A percentile compares a stretch with the other conserved stretches of the same genome.
Evolutionary conservation across 192 early-diverging fungal species (phyloP).

Genomic region (Coemansia sp.): DNA sequence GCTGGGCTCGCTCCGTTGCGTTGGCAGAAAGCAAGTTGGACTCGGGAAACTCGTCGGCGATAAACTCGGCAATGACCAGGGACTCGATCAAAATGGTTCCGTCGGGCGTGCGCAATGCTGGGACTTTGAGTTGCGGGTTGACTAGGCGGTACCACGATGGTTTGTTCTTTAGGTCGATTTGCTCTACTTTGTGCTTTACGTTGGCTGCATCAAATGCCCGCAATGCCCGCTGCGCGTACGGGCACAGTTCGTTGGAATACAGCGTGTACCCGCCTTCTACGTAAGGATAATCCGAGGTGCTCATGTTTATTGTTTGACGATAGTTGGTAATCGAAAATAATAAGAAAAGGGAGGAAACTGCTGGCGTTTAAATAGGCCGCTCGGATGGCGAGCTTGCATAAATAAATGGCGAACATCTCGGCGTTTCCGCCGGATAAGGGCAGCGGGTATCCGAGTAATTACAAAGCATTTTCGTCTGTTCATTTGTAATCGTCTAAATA

Average conservation of each 20-base stretch:
- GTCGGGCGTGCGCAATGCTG: slow-evolving; percentile 58
- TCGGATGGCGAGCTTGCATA: neutral
- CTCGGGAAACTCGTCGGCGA: slow-evolving; percentile 64
- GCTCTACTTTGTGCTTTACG: slow-evolving; percentile 54
- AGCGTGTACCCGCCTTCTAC: slow-evolving; percentile 50
- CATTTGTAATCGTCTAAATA: neutral
- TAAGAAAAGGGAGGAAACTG: neutral
- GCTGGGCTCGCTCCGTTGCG: slow-evolving; percentile 40
- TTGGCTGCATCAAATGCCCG: slow-evolving; percentile 62
- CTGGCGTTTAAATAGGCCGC: neutral
- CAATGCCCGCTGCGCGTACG: slow-evolving; percentile 69
- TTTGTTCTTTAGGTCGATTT: slow-evolving; percentile 68
- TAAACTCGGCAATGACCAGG: slow-evolving; percentile 65
- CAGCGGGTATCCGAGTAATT: neutral
- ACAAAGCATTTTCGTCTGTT: neutral
- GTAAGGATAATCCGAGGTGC: slow-evolving; percentile 22
- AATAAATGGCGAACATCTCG: neutral
- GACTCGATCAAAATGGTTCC: slow-evolving; percentile 65
- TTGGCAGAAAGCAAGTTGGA: slow-evolving; percentile 33
- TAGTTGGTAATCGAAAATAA: neutral
- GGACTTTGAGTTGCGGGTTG: slow-evolving; percentile 71
- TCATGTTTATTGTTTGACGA: slow-evolving; percentile 11
- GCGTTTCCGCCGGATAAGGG: neutral
- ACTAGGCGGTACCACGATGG: slow-evolving; percentile 64
- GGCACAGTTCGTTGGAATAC: slow-evolving; percentile 61